A percentile compares a stretch with the other conserved stretches of the same genome.
These are phyloP conservation scores for Handroanthus guayacan DNA, from an alignment of 257 asterid species.

Conservation along the genomic window DNA sequence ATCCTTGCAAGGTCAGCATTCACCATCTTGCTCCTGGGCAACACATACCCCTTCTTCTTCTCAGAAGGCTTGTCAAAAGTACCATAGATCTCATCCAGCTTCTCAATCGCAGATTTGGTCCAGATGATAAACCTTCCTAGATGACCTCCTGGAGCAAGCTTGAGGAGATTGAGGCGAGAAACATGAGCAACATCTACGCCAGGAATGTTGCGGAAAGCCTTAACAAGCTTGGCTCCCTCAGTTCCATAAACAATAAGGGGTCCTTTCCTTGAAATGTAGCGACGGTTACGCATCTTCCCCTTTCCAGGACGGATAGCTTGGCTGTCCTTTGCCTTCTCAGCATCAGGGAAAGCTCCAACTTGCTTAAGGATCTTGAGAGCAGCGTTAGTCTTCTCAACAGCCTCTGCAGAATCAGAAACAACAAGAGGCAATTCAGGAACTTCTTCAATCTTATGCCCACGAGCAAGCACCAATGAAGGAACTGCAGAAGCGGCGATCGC, in stretches of 20 bases:
- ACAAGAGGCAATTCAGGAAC: slow-evolving; percentile 84
- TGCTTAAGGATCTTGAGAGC: slow-evolving; percentile 71
- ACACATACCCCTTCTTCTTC: slow-evolving; percentile 71
- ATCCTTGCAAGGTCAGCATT: slow-evolving; percentile 89
- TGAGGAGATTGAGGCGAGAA: slow-evolving; percentile 64
- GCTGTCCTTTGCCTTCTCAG: slow-evolving; percentile 81
- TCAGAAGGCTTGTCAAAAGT: slow-evolving; percentile 69
- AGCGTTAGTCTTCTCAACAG: slow-evolving; percentile 71
- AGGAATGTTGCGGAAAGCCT: slow-evolving; percentile 83
- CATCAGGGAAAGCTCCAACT: slow-evolving; percentile 76
- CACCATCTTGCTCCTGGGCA: slow-evolving; percentile 80
- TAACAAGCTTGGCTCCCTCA: slow-evolving; percentile 78
- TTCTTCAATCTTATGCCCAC: slow-evolving; percentile 74
- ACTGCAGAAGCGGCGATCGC: slow-evolving; percentile 86
- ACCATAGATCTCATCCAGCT: slow-evolving; percentile 72
- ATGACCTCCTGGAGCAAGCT: slow-evolving; percentile 88
- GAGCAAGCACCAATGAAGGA: slow-evolving; percentile 71
- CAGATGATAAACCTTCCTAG: slow-evolving; percentile 80
- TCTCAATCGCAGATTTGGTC: slow-evolving; percentile 86
- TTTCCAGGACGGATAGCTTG: slow-evolving; percentile 70
- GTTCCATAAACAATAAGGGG: slow-evolving; percentile 81
- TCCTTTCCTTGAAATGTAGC: slow-evolving; percentile 77
- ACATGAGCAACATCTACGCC: slow-evolving; percentile 81
- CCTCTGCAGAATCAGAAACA: slow-evolving; percentile 69
- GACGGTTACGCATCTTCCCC: slow-evolving; percentile 81